Evolutionary conservation across 257 asterid species (phyloP), one percentile per base, ranked within the genome.

Genomic region (Ilex asprella): DNA sequence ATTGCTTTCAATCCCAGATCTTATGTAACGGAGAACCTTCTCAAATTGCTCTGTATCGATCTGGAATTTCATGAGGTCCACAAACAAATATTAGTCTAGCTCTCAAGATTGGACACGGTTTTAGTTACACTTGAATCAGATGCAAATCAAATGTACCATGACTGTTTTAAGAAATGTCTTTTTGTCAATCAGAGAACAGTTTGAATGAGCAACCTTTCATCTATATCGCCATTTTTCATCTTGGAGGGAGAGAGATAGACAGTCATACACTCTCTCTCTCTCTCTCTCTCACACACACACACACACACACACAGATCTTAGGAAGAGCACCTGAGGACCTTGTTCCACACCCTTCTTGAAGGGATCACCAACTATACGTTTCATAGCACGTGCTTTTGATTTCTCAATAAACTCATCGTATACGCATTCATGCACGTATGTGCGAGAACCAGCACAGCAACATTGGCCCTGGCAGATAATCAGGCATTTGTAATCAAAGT

Each of bases 361-460:
- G 30, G 96, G 96, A 68, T 88, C 96, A 1, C 96, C 96, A 52
- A 88, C 92, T 0, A 79, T 73, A 52, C 92, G 86, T 30, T 39
- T 79, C 65, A 78, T 14, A 31, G 94, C 95, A 35, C 89, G 87
- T 1, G 85, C 86, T 67, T 86, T 84, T 3, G 94, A 81, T 67
- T 86, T 88, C 65, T 81, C 92, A 9, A 84, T 16, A 64, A 88
- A 88, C 39, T 88, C 95, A 57, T 86, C 95, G 52, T 88, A 74
- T 57, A 88, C 66, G 3, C 79, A 73, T 63, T 88, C 95, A 50
- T 88, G 96, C 31, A 86, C 96, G 32, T 61, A 88, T 1, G 95
- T 88, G 59, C 96, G 92, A 52, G 96, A 88, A 51, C 92, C 96
- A 54, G 96, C 96, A 55, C 87, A 82, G 59, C 96, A 88, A 56